Evolutionary conservation across 805 yeast species (phyloP), one percentile per base, ranked within the genome.

Genomic region (Teunomyces barrocoloradensis): DNA sequence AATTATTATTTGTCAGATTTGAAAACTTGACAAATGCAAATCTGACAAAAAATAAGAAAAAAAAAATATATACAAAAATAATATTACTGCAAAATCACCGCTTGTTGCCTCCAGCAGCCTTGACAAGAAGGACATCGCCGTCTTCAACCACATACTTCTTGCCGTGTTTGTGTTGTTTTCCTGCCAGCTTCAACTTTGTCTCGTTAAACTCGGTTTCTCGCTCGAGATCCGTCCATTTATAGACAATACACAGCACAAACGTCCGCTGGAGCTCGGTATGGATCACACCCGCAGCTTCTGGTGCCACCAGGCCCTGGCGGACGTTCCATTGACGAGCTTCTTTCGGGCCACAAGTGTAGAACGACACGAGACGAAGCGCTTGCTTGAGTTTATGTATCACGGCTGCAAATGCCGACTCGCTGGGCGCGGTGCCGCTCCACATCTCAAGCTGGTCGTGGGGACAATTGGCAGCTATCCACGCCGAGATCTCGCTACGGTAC

Each of bases 261-360:
- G 95, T 87, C 58, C 84, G 80, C 68, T 85, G 84, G 46, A 89
- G 69, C 63, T 89, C 97, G 6, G 89, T 85, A 63, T 90, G 97
- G 50, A 90, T 90, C 29, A 85, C 84, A 18, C 91, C 95, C 0
- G 97, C 97, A 2, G 96, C 96, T 52, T 87, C 87, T 33, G 92
- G 91, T 1, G 96, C 96, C 32, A 81, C 78, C 13, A 86, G 78
- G 27, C 89, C 88, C 44, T 75, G 74, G 61, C 91, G 77, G 46
- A 90, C 75, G 13, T 90, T 86, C 97, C 97, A 90, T 64, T 90
- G 96, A 59, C 92, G 74, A 7, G 87, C 91, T 66, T 90, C 96
- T 44, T 77, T 74, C 21, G 84, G 83, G 25, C 97, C 97, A 61
- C 95, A 87, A 0, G 97, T 90, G 69, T 85, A 90, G 65, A 80